Conservation (phyloP, 2,329 filamentous ascomycete species). For the Aspergillus novofumigatus region DNA sequence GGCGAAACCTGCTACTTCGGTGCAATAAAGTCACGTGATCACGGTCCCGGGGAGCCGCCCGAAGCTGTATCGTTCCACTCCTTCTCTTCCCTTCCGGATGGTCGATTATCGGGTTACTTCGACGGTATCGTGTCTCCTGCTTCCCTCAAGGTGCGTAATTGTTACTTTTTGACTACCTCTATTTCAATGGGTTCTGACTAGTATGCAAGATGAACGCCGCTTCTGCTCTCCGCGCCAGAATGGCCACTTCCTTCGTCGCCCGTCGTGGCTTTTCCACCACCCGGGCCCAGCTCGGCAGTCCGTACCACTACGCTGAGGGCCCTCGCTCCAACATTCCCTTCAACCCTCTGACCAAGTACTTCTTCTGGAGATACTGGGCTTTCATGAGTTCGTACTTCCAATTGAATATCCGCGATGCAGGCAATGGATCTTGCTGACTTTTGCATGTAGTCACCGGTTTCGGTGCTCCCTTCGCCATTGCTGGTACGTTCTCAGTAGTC, state of each 20-base stretch:
- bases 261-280: conserved; percentile 94
- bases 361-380: conserved; percentile 75
- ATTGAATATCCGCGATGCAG: neutral
- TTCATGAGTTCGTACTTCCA: conserved; percentile 60
- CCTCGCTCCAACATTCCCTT: conserved; percentile 94
- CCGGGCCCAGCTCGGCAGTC: conserved; percentile 76
- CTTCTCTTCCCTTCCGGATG: conserved; percentile 16
- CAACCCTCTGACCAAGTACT: conserved; percentile 87
- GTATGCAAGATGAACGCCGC: conserved; percentile 70
- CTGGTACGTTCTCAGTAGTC: conserved; percentile 48
- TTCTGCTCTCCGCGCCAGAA: conserved; percentile 58
- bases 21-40: conserved; percentile 9
- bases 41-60: conserved; percentile 5
- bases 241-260: conserved; percentile 65
- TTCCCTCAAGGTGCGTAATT: conserved; percentile 30
- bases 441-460: conserved; percentile 52
- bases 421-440: conserved; percentile 33
- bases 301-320: conserved; percentile 98
- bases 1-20: conserved; percentile 16
- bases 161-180: conserved; percentile 1
- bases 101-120: conserved; percentile 11
- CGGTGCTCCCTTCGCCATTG: conserved; percentile 57
- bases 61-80: conserved; percentile 17
- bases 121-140: conserved; percentile 16
- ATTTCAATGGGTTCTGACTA: conserved; percentile 39